Evolutionary conservation across 306 rosid genomes (phyloP).

Genomic region (Sphenostylis stenocarpa): DNA sequence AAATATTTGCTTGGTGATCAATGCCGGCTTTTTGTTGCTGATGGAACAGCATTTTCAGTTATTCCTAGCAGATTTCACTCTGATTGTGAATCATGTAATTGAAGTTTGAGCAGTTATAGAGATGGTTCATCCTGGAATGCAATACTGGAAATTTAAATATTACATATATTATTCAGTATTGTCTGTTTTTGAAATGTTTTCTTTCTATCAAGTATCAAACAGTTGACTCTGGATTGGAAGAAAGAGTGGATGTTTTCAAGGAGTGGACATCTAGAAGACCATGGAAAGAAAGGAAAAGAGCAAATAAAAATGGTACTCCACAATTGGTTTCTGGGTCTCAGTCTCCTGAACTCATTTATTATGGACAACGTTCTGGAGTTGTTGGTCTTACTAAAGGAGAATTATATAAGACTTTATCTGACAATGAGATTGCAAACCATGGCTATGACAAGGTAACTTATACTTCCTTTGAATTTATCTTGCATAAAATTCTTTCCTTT

Average conservation of each 20-base stretch:
- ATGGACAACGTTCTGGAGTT: conserved; percentile 76
- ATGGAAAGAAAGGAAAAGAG: conserved; percentile 83
- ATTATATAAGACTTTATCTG: conserved; percentile 45
- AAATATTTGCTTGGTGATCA: conserved; percentile 68
- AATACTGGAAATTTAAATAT: not conserved
- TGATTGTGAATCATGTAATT: conserved; percentile 55
- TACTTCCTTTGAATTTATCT: conserved; percentile 9
- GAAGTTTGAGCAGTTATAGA: conserved; percentile 20
- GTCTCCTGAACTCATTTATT: conserved; percentile 79
- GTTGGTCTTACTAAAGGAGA: conserved; percentile 66
- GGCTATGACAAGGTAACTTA: conserved; percentile 81
- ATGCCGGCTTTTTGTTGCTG: conserved; percentile 88
- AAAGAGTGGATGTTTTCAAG: conserved; percentile 52
- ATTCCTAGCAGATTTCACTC: conserved; percentile 44
- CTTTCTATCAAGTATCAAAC: conserved; percentile 62
- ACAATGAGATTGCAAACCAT: conserved; percentile 44
- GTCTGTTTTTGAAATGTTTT: conserved; percentile 41
- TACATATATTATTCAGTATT: not conserved
- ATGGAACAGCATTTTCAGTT: conserved; percentile 73
- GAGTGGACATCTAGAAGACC: conserved; percentile 87
- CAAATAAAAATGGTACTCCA: conserved; percentile 39
- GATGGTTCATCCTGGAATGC: conserved; percentile 7
- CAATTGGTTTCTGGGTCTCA: conserved; percentile 43
- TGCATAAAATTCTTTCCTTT: conserved; percentile 11
- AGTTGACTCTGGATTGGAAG: conserved; percentile 57